Conservation (phyloP, 2,329 filamentous ascomycete species). For the Fusarium sp. region DNA sequence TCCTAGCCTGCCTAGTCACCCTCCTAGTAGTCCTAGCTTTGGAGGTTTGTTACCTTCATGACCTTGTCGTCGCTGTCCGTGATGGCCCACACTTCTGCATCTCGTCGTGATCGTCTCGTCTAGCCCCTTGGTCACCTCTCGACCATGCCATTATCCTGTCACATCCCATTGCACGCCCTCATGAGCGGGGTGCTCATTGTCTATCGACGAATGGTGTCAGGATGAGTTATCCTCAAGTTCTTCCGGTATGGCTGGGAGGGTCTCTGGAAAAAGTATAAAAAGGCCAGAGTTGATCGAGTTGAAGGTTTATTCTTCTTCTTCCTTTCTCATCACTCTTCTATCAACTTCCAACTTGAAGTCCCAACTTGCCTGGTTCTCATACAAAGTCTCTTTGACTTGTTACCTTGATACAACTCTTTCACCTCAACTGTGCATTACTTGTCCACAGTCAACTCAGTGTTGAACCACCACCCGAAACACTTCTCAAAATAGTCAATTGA, state of each 20-base stretch:
- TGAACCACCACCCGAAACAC: constrained; percentile 25
- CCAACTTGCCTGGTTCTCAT: constrained; percentile 32
- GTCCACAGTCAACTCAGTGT: constrained; percentile 29
- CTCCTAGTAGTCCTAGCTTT: constrained; percentile 49
- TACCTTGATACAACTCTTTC: constrained; percentile 32
- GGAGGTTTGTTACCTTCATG: constrained; percentile 31
- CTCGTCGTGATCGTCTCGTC: constrained; percentile 52
- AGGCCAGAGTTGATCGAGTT: constrained; percentile 62
- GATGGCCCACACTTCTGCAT: constrained; percentile 53
- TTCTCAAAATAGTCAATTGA: constrained; percentile 27
- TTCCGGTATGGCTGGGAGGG: constrained; percentile 53
- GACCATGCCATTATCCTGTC: constrained; percentile 52
- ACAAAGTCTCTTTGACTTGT: constrained; percentile 39
- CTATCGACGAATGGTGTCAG: constrained; percentile 59
- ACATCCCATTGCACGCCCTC: constrained; percentile 46
- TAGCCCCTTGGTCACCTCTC: constrained; percentile 47
- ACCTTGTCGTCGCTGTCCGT: constrained; percentile 46
- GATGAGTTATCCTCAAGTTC: constrained; percentile 58
- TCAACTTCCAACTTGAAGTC: constrained; percentile 36
- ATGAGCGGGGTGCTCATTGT: constrained; percentile 57
- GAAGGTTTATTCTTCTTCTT: constrained; percentile 62
- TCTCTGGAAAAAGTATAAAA: constrained; percentile 73
- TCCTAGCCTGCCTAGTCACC: constrained; percentile 47
- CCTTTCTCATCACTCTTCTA: constrained; percentile 59
- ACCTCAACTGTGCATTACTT: constrained; percentile 38